Percentiles rank a stretch among this genome's conserved stretches.
phyloP scores from a whole-genome alignment of 805 yeast species.

The Saturnispora kantuleensis region DNA sequence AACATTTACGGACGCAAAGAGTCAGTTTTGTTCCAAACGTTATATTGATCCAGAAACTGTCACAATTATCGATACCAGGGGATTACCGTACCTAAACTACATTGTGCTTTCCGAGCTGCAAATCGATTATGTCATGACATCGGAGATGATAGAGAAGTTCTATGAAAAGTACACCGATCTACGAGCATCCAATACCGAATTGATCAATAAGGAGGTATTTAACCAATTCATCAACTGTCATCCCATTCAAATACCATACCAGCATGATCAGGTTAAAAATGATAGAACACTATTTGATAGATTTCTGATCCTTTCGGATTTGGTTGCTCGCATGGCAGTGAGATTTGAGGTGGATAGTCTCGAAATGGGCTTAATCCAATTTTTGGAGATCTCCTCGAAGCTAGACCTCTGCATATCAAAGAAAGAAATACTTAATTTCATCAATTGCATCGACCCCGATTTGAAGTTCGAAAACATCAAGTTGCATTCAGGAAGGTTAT shows the following conservation, averaged over 20 bases:
- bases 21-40: slow-evolving; percentile 1
- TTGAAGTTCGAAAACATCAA: neutral
- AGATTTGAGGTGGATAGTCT: neutral
- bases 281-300: slow-evolving; percentile 9
- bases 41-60: slow-evolving; percentile 9
- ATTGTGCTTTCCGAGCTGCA: neutral
- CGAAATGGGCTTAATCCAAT: neutral
- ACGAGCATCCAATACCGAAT: neutral
- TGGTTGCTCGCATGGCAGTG: slow-evolving; percentile 5
- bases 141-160: slow-evolving; percentile 6
- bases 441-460: neutral
- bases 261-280: no score
- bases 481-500: slow-evolving; percentile 3
- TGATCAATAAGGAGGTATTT: slow-evolving; percentile 6
- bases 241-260: slow-evolving; percentile 10
- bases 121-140: slow-evolving; percentile 9
- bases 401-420: neutral
- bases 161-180: neutral
- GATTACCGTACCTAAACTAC: neutral
- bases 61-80: slow-evolving; percentile 5
- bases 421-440: neutral
- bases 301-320: slow-evolving; percentile 11
- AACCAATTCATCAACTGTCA: slow-evolving; percentile 6
- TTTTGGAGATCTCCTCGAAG: neutral
- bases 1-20: neutral